A percentile compares a stretch with the other conserved stretches of the same genome.
Conservation (phyloP, 2,329 filamentous ascomycete genomes). For the Fusarium denticulatum region DNA sequence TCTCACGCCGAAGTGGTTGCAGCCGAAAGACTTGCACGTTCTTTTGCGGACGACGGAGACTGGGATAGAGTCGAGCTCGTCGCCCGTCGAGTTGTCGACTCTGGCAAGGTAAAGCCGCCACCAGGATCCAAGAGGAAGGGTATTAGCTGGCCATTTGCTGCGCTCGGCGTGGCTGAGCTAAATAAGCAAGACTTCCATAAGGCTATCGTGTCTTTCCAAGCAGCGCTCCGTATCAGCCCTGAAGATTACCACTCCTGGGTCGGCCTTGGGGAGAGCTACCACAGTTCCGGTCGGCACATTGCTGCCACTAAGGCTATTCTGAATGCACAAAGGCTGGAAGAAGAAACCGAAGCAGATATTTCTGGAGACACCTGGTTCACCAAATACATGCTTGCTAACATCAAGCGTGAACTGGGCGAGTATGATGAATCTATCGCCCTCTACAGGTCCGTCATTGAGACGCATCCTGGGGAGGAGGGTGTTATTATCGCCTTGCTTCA, state of each 20-base stretch:
- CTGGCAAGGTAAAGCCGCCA: constrained; percentile 89
- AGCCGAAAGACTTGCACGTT: constrained; percentile 84
- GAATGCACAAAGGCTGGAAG: constrained; percentile 82
- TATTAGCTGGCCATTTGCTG: constrained; percentile 95
- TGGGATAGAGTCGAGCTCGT: constrained; percentile 98
- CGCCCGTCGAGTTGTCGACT: constrained; percentile 89
- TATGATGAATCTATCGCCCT: constrained; percentile 83
- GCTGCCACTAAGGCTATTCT: constrained; percentile 93
- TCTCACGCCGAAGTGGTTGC: constrained; percentile 87
- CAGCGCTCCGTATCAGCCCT: constrained; percentile 83
- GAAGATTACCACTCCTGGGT: constrained; percentile 96
- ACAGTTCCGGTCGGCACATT: constrained; percentile 91
- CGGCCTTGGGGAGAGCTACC: constrained; percentile 95
- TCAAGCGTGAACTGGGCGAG: constrained; percentile 90
- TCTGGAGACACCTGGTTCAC: constrained; percentile 88
- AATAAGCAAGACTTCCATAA: constrained; percentile 92
- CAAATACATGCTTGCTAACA: constrained; percentile 95
- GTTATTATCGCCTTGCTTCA: constrained; percentile 89
- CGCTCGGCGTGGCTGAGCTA: constrained; percentile 91
- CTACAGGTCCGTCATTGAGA: constrained; percentile 77
- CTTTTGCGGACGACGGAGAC: constrained; percentile 89
- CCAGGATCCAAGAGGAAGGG: constrained; percentile 94
- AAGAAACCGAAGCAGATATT: constrained; percentile 60
- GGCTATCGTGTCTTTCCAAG: constrained; percentile 91
- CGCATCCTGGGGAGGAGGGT: constrained; percentile 80